Conservation (phyloP, 495 filamentous ascomycete species). For the Xylaria castorea region DNA sequence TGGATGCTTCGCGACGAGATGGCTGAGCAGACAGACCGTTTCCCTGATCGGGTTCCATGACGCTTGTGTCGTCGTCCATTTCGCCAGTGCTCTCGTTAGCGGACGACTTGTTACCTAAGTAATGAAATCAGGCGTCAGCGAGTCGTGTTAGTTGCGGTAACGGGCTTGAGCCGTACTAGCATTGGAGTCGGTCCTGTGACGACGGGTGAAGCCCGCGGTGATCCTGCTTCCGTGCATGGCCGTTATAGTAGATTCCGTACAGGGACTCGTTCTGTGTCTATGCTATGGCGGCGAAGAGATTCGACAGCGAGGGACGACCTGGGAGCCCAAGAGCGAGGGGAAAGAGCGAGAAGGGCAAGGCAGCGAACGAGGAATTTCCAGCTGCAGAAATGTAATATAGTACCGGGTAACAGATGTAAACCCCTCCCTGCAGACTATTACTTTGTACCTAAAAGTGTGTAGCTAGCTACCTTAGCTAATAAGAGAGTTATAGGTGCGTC, state of each 20-base stretch:
- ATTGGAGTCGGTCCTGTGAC: conserved; percentile 40
- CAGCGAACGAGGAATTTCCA: not conserved
- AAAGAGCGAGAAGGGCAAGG: not conserved
- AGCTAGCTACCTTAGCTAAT: not conserved
- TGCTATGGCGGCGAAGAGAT: not conserved
- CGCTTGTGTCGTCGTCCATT: conserved; percentile 73
- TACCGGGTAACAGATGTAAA: conserved; percentile 1
- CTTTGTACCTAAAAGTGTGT: not conserved
- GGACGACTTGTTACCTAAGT: conserved; percentile 58
- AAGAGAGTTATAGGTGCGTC: not conserved
- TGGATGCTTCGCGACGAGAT: not conserved
- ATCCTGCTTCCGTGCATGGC: conserved; percentile 42
- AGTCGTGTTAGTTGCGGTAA: not conserved
- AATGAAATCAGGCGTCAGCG: conserved; percentile 6
- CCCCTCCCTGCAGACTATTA: conserved; percentile 19
- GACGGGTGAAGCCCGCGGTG: conserved; percentile 37
- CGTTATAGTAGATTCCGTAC: not conserved
- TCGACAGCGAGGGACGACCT: not conserved
- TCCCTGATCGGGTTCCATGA: conserved; percentile 78
- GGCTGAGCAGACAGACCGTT: conserved; percentile 59
- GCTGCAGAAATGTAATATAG: not conserved
- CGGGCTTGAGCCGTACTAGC: conserved; percentile 36
- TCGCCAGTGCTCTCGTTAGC: conserved; percentile 45
- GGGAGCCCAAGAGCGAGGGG: not conserved
- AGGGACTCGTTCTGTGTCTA: not conserved